Percentiles rank a stretch among this genome's conserved stretches.
Evolutionary conservation across 352 stramenopile genomes (phyloP).

Genomic region (Phytopythium oedochilum): DNA sequence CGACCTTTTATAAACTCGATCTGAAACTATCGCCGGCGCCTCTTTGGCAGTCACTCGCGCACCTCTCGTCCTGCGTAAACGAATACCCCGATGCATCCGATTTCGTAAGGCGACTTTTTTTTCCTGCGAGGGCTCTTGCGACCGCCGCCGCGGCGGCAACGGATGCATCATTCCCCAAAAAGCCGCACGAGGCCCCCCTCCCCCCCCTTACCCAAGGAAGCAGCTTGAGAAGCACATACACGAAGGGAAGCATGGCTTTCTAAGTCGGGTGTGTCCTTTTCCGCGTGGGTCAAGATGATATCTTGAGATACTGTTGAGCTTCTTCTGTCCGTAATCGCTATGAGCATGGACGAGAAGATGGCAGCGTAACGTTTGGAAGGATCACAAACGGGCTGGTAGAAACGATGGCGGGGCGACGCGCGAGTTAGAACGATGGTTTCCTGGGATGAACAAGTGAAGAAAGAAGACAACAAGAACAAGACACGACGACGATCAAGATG

Average conservation of each 20-base stretch:
- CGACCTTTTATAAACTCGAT: constrained; percentile 8
- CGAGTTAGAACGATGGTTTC: constrained; percentile 80
- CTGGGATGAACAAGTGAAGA: constrained; percentile 72
- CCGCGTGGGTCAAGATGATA: constrained; percentile 70
- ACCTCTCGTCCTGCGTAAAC: not conserved
- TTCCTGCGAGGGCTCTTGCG: not conserved
- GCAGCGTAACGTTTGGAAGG: constrained; percentile 46
- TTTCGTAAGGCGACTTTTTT: not conserved
- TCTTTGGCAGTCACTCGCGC: not conserved
- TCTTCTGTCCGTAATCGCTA: constrained; percentile 63
- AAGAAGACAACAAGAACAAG: constrained; percentile 58
- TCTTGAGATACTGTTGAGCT: constrained; percentile 59
- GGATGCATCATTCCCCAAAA: constrained; percentile 50
- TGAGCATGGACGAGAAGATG: constrained; percentile 50
- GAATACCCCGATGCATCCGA: not conserved
- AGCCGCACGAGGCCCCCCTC: constrained; percentile 62
- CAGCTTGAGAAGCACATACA: constrained; percentile 66
- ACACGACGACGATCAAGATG: constrained; percentile 40
- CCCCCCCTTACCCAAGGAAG: constrained; percentile 48
- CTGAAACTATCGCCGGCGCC: constrained; percentile 8
- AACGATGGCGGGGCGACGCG: constrained; percentile 72
- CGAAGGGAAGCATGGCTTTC: constrained; percentile 87
- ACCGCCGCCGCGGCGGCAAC: not conserved
- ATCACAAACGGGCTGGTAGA: constrained; percentile 59
- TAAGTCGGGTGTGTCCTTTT: constrained; percentile 79